Evolutionary conservation across 768 basidiomycete genomes (phyloP).

Genomic region (Pisolithus orientalis): DNA sequence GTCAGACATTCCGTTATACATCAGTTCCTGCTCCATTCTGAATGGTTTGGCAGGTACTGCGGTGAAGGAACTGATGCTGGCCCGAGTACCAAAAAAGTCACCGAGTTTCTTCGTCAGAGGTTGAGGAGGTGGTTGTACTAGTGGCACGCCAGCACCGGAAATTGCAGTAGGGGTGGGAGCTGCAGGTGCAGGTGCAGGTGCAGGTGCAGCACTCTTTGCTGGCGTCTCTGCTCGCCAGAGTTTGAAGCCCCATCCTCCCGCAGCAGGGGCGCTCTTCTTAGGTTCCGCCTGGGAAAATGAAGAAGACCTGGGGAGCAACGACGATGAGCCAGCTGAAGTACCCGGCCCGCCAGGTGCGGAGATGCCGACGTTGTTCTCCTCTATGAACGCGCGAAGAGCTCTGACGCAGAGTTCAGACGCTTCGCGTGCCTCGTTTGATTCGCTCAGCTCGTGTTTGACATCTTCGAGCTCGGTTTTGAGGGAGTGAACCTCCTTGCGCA

Average conservation of each 20-base stretch:
- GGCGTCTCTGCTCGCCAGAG: conserved; percentile 49
- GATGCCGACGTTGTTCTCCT: conserved; percentile 60
- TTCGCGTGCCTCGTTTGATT: conserved; percentile 77
- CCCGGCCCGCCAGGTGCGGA: conserved; percentile 8
- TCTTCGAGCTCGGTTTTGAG: conserved; percentile 58
- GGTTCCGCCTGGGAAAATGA: conserved; percentile 26
- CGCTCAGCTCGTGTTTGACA: conserved; percentile 60
- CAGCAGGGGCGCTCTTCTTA: conserved; percentile 23
- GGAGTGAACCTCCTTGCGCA: conserved; percentile 53
- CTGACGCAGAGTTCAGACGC: conserved; percentile 83
- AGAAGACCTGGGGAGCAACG: conserved; percentile 5
- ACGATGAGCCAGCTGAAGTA: conserved; percentile 8
- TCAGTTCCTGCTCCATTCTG: conserved; percentile 19
- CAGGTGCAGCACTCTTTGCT: conserved; percentile 20
- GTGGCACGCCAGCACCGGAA: conserved; percentile 13
- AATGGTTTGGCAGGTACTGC: conserved; percentile 20
- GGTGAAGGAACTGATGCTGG: conserved; percentile 44
- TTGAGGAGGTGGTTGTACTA: conserved; percentile 27
- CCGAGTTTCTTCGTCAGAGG: conserved; percentile 63
- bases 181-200: no score
- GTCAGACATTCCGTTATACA: conserved; percentile 27
- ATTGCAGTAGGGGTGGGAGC: conserved; percentile 24
- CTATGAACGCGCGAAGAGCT: conserved; percentile 78
- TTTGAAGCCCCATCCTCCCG: conserved; percentile 62
- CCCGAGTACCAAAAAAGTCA: conserved; percentile 59